Percentiles rank a stretch among this genome's conserved stretches.
These are phyloP conservation scores for Talaromyces stipitatus DNA, from an alignment of 495 filamentous ascomycete genomes.

Conservation along the genomic window DNA sequence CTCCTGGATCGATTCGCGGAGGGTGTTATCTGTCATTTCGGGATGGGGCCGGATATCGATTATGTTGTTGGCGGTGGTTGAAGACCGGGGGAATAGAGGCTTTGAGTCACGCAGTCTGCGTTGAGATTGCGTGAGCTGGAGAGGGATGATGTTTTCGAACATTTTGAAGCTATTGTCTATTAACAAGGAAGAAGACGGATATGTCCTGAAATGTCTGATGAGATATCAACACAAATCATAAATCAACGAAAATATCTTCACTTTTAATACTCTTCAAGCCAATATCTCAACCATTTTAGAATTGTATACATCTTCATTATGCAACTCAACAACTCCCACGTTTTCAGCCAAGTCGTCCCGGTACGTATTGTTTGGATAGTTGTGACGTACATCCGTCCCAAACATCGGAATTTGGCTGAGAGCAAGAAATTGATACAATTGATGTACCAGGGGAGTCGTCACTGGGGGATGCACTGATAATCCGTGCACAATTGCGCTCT, in stretches of 20 bases:
- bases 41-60: not conserved
- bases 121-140: not conserved
- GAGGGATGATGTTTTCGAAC: not conserved
- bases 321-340: not conserved
- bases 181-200: too few relatives aligned
- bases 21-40: not conserved
- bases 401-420: too few relatives aligned
- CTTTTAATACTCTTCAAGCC: not conserved
- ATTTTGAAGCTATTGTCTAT: not conserved
- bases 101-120: not conserved
- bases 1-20: not conserved
- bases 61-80: not conserved
- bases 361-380: not conserved
- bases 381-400: not conserved
- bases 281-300: not conserved
- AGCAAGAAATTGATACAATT: too few relatives aligned
- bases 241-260: not conserved
- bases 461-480: too few relatives aligned
- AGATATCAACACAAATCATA: not conserved
- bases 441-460: too few relatives aligned
- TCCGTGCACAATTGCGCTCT: too few relatives aligned
- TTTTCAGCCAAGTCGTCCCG: not conserved
- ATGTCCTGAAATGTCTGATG: too few relatives aligned
- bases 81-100: not conserved
- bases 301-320: not conserved